Evolutionary conservation across 2,329 filamentous ascomycete genomes (phyloP).

Genomic region (Fusarium annulatum): DNA sequence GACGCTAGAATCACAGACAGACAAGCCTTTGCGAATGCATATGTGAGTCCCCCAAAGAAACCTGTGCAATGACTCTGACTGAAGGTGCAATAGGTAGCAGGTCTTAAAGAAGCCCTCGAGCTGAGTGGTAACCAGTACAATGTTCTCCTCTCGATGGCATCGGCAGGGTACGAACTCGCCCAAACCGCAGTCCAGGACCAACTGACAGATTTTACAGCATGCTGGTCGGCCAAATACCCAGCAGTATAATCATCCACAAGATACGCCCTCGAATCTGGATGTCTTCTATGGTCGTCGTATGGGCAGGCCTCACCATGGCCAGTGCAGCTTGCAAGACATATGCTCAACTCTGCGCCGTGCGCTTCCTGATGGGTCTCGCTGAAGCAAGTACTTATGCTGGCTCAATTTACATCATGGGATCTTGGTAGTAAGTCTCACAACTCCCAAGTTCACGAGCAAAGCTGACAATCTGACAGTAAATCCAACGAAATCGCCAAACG

Average conservation of each 20-base stretch:
- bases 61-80: fast-evolving
- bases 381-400: slow-evolving; percentile 48
- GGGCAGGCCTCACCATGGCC: slow-evolving; percentile 66
- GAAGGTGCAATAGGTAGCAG: slow-evolving; percentile 48
- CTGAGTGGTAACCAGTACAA: slow-evolving; percentile 55
- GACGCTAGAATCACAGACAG: neutral
- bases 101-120: slow-evolving; percentile 56
- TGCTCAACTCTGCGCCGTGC: slow-evolving; percentile 43
- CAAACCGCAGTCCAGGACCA: too few relatives aligned
- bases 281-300: slow-evolving; percentile 67
- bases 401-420: slow-evolving; percentile 51
- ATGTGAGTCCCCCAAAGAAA: neutral
- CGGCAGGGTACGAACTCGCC: slow-evolving; percentile 31
- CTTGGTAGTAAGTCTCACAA: slow-evolving; percentile 58
- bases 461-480: slow-evolving; percentile 39
- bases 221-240: slow-evolving; percentile 66
- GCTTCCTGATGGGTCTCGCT: slow-evolving; percentile 42
- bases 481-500: slow-evolving; percentile 67
- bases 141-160: slow-evolving; percentile 45
- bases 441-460: fast-evolving
- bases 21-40: slow-evolving; percentile 34
- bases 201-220: slow-evolving; percentile 35
- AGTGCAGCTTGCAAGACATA: slow-evolving; percentile 48
- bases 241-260: slow-evolving; percentile 69
- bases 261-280: slow-evolving; percentile 69